Evolutionary conservation across 1,284 basidiomycete genomes (phyloP).

Genomic region (Clitocybe nebularis): DNA sequence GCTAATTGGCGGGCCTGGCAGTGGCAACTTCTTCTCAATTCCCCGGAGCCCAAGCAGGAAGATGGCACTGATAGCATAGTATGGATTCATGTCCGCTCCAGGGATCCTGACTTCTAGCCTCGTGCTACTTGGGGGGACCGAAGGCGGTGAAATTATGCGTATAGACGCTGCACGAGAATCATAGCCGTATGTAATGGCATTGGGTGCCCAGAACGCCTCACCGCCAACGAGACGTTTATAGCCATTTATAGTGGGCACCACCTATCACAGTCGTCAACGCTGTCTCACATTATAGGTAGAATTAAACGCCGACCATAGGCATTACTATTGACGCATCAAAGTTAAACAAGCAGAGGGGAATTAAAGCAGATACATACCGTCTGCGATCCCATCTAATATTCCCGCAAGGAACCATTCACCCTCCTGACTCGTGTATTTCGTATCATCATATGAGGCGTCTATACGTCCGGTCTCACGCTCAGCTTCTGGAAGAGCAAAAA

Average conservation of each 20-base stretch:
- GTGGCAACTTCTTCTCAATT: constrained; percentile 69
- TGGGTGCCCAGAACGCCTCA: constrained; percentile 93
- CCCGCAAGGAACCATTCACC: constrained; percentile 95
- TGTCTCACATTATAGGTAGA: constrained; percentile 1
- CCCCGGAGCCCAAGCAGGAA: constrained; percentile 86
- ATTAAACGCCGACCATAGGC: constrained; percentile 50
- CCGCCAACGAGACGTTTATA: constrained; percentile 97
- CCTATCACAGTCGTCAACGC: constrained; percentile 31
- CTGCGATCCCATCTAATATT: constrained; percentile 82
- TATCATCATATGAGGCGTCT: constrained; percentile 75
- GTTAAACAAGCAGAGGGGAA: neutral
- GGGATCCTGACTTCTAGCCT: constrained; percentile 92
- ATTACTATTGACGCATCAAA: too few species aligned
- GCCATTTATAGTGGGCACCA: constrained; percentile 94
- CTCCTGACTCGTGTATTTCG: constrained; percentile 77
- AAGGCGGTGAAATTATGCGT: constrained; percentile 88
- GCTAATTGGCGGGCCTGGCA: constrained; percentile 73
- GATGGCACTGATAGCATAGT: constrained; percentile 83
- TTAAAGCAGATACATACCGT: constrained; percentile 50
- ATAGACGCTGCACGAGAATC: constrained; percentile 92
- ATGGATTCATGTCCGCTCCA: constrained; percentile 94
- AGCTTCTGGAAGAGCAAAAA: constrained; percentile 69
- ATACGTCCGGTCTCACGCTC: constrained; percentile 62
- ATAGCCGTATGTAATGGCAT: constrained; percentile 90
- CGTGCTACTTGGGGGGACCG: constrained; percentile 75